Percentiles rank a stretch among this genome's conserved stretches.
These are phyloP conservation scores for Candida freyschussii DNA, from an alignment of 1,139 yeast genomes.

Conservation along the genomic window DNA sequence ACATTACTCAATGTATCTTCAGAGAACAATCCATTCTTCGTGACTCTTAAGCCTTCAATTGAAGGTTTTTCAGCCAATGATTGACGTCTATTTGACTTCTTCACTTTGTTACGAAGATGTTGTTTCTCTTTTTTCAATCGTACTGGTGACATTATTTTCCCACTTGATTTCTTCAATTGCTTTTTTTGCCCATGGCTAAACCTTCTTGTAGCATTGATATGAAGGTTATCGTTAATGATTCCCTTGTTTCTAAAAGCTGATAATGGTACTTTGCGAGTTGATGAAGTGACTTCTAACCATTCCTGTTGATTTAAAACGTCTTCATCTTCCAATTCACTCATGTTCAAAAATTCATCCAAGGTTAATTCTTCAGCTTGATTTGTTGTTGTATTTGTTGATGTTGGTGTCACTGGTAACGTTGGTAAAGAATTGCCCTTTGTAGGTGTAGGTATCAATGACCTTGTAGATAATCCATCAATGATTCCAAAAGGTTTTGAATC, in stretches of 20 bases:
- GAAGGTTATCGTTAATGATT: conserved; percentile 27
- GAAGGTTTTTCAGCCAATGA: conserved; percentile 70
- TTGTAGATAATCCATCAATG: conserved; percentile 87
- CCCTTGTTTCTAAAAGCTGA: conserved; percentile 89
- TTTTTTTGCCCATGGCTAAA: conserved; percentile 12
- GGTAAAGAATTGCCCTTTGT: conserved; percentile 6
- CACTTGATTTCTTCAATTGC: conserved; percentile 10
- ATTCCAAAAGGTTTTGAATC: conserved; percentile 85
- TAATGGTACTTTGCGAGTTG: conserved; percentile 63
- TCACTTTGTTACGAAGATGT: conserved; percentile 18
- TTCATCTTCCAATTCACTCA: conserved; percentile 79
- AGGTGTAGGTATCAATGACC: conserved; percentile 53
- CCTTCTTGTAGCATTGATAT: conserved; percentile 24
- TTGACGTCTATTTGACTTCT: conserved; percentile 41
- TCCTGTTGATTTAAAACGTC: conserved; percentile 36
- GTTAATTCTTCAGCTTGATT: conserved; percentile 58
- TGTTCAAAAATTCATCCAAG: conserved; percentile 79
- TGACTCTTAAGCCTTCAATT: conserved; percentile 67
- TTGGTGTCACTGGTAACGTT: conserved; percentile 6
- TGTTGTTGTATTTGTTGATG: conserved; percentile 15
- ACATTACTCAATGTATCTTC: conserved; percentile 69
- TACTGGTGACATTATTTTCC: conserved; percentile 21
- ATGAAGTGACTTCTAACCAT: conserved; percentile 49
- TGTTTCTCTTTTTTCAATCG: too few relatives aligned
- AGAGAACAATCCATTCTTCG: conserved; percentile 69